Conservation (phyloP, 768 basidiomycete species). For the Boletus reticulatus region DNA sequence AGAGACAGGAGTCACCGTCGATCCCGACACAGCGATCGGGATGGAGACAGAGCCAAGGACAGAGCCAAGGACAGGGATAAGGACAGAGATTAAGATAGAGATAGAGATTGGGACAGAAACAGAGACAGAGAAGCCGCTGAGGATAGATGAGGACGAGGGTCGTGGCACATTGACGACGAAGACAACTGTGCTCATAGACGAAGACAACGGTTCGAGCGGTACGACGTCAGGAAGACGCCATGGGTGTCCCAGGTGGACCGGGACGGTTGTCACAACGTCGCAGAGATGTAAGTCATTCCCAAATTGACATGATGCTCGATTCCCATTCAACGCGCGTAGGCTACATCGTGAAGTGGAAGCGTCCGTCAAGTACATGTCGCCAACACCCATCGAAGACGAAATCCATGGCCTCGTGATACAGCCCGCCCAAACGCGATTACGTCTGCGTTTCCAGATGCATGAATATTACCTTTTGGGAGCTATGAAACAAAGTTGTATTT, state of each 20-base stretch:
- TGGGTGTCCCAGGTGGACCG: conserved; percentile 75
- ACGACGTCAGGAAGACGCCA: conserved; percentile 53
- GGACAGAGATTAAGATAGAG: background rate
- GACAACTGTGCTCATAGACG: too few relatives aligned
- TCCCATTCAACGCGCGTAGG: conserved; percentile 40
- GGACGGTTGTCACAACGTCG: conserved; percentile 71
- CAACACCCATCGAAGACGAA: conserved; percentile 82
- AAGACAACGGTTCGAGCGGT: conserved; percentile 51
- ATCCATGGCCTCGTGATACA: conserved; percentile 70
- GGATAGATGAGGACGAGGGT: conserved; percentile 21
- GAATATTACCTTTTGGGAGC: conserved; percentile 86
- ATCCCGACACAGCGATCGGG: conserved; percentile 7
- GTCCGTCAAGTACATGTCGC: conserved; percentile 85
- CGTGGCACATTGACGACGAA: conserved; percentile 38
- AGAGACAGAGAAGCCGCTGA: conserved; percentile 14
- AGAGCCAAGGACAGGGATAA: background rate
- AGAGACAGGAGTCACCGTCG: conserved; percentile 6
- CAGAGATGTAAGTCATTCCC: conserved; percentile 66
- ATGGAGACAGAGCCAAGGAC: conserved; percentile 1
- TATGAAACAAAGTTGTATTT: conserved; percentile 93
- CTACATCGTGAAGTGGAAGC: conserved; percentile 84
- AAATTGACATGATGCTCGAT: background rate
- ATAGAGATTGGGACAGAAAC: too few relatives aligned
- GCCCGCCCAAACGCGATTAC: conserved; percentile 60
- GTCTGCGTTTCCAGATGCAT: conserved; percentile 72